A percentile compares a stretch with the other conserved stretches of the same genome.
Conservation (phyloP, 1,284 basidiomycete species). For the Microbotryomycetes sp. region DNA sequence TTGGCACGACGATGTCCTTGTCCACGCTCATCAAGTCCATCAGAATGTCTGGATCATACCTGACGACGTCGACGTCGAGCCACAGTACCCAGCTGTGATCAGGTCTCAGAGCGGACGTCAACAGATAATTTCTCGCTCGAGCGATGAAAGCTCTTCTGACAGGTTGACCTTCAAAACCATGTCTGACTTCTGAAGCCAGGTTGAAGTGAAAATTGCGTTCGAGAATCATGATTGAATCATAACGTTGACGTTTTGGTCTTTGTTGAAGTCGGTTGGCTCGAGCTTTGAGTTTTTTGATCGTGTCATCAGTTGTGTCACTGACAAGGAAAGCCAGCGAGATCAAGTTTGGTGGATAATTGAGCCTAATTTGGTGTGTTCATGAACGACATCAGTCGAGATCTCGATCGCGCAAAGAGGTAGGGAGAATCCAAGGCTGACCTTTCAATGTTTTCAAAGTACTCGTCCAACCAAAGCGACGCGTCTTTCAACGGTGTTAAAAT, state of each 20-base stretch:
- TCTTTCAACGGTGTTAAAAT: constrained; percentile 27
- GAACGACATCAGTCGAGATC: neutral
- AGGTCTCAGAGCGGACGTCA: constrained; percentile 9
- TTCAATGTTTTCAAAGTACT: constrained; percentile 25
- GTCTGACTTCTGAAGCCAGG: constrained; percentile 13
- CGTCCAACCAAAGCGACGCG: constrained; percentile 16
- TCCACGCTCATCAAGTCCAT: constrained; percentile 24
- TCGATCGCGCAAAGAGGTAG: too few species aligned
- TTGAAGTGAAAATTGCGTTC: constrained; percentile 21
- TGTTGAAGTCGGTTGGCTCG: constrained; percentile 5
- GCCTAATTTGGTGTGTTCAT: neutral
- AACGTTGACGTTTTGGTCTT: constrained; percentile 3
- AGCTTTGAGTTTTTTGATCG: constrained; percentile 9
- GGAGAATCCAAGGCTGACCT: too few species aligned
- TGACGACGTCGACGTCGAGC: constrained; percentile 29
- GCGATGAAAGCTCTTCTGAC: constrained; percentile 24
- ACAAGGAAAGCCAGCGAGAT: constrained; percentile 31
- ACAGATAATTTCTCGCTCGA: constrained; percentile 23
- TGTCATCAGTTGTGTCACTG: constrained; percentile 21
- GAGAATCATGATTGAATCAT: constrained; percentile 21
- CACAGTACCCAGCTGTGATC: constrained; percentile 25
- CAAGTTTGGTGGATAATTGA: constrained; percentile 12
- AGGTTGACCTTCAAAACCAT: constrained; percentile 25
- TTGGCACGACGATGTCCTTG: constrained; percentile 25
- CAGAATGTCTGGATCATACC: constrained; percentile 26